Evolutionary conservation across 345 rosid genomes (phyloP).

Genomic region (Citrus medica): DNA sequence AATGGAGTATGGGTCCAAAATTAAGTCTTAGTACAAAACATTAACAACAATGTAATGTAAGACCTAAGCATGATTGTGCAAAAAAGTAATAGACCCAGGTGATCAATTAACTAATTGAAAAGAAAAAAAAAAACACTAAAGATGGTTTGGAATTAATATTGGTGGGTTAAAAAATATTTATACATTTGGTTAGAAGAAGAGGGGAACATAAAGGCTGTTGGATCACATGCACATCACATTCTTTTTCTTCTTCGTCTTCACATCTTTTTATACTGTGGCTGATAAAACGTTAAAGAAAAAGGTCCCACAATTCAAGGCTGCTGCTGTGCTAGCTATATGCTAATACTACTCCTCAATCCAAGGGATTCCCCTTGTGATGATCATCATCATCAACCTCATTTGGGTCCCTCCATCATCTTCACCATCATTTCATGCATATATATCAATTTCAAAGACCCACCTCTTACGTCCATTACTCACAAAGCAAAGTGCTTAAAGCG

Average conservation of each 20-base stretch:
- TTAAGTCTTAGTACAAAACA: conserved; percentile 15
- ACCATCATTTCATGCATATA: conserved; percentile 60
- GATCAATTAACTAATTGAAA: conserved; percentile 31
- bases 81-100: conserved; percentile 17
- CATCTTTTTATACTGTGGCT: conserved; percentile 61
- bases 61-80: conserved; percentile 38
- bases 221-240: conserved; percentile 76
- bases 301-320: conserved; percentile 50
- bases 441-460: conserved; percentile 34
- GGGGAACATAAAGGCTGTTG: conserved; percentile 83
- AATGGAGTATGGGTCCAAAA: conserved; percentile 26
- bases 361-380: conserved; percentile 48
- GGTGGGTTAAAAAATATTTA: conserved; percentile 18
- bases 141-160: neutral
- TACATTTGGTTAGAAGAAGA: conserved; percentile 34
- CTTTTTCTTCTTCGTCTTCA: conserved; percentile 36
- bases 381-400: conserved; percentile 24
- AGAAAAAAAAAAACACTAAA: conserved; percentile 12
- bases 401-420: conserved; percentile 67
- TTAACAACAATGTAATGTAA: conserved; percentile 22
- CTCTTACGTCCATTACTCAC: conserved; percentile 21
- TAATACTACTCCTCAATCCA: conserved; percentile 55
- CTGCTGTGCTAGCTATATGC: conserved; percentile 1
- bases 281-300: conserved; percentile 35
- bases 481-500: conserved; percentile 20